Evolutionary conservation across 371 early-diverging fungal genomes (phyloP), one percentile per base, ranked within the genome.

Genomic region (Saksenaea oblongispora): DNA sequence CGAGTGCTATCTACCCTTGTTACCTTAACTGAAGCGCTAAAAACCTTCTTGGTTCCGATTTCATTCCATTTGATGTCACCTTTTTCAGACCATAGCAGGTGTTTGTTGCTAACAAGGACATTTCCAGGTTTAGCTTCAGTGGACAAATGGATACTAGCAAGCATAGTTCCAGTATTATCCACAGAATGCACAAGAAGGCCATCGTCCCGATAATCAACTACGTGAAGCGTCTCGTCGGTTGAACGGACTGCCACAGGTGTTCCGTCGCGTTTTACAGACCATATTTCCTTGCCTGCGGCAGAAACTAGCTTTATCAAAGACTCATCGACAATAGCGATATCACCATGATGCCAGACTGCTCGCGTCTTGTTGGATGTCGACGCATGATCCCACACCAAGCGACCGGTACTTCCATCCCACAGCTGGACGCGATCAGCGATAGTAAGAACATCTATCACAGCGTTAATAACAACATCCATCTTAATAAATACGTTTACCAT

Each of bases 51-150:
- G 0, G 70, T 59, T 13, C 67, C 65, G 11, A 81, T 57, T 42
- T 64, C 59, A 42, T 70, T 71, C 76, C 76, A 74, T 62, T 78
- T 76, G 14, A 81, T 13, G 14, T 44, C 22, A 34, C 59, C 68
- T 13, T 67, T 61, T 58, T 81, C 79, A 0, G 64, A 71, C 82
- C 82, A 81, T 13, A 78, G 53, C 3, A 80, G 9, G 53, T 69
- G 53, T 14, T 69, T 53, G 22, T 74, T 73, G 54, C 66, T 28
- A 28, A 70, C 51, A 9, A 54, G 15, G 18, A 76, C 28, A 34
- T 71, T 60, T 26, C 69, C 65, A 54, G 54, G 47, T 3, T 41
- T 53, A 31, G 37, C 11, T 34, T 41, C 18, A 58, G 67, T 63
- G 54, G 67, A 55, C 15, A 72, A 22, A 4, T n/a, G 22, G 11